Evolutionary conservation across 306 rosid genomes (phyloP), one percentile per base, ranked within the genome.

Genomic region (Trifolium subterraneum): DNA sequence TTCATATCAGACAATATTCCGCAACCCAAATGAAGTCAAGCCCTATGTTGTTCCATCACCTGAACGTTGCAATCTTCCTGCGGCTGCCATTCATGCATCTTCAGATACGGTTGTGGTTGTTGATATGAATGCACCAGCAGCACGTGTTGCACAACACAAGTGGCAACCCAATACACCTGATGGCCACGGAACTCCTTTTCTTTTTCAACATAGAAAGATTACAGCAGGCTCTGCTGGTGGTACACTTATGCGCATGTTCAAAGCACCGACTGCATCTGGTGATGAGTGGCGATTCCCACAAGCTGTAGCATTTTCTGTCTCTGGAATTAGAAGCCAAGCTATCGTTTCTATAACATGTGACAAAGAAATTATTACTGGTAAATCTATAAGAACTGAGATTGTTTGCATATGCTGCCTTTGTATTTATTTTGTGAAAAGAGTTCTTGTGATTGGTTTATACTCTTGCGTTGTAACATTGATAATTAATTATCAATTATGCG

Each of bases 141-240:
- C 93, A 64, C 89, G 77, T 87, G 86, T 95, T 67, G 98, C 89
- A 10, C 96, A 86, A 80, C 99, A 95, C 85, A 92, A 84, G 85
- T 95, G 99, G 97, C 99, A 95, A 81, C 96, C 99, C 59, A 92
- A 95, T 83, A 92, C 99, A 15, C 98, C 99, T 68, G 96, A 95
- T 71, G 99, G 99, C 68, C 93, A 95, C 78, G 99, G 99, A 64
- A 78, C 92, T 83, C 99, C 99, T 65, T 95, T 94, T 85, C 97
- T 95, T 73, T 95, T 95, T 80, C 90, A 95, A 74, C 98, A 90
- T 77, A 97, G 96, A 74, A 95, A 86, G 81, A 70, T 83, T 64
- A 78, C 88, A 52, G 58, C 79, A 64, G 86, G 87, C 79, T 78
- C 96, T 64, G 64, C 90, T 64, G 80, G 99, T 73, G 98, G 99